phyloP scores from a whole-genome alignment of 164 flowering plant species.

The Magnolia sinica region DNA sequence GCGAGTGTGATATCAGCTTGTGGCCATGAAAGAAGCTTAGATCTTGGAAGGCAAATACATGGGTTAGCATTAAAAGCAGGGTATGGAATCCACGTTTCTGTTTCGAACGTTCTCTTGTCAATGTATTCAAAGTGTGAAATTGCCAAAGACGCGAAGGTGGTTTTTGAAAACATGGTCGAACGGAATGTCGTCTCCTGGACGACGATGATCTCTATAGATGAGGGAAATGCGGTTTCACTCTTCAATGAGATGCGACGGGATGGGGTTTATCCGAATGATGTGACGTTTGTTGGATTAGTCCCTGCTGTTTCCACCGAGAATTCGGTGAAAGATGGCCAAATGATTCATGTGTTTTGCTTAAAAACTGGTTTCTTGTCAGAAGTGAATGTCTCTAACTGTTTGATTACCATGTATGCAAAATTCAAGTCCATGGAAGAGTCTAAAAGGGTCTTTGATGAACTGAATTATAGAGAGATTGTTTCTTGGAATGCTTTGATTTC shows the following conservation, averaged over 20 bases:
- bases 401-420: slow-evolving; percentile 83
- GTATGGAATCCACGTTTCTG: slow-evolving; percentile 47
- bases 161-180: slow-evolving; percentile 54
- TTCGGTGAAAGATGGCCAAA: slow-evolving; percentile 46
- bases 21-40: slow-evolving; percentile 58
- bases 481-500: slow-evolving; percentile 93
- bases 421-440: slow-evolving; percentile 55
- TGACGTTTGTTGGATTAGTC: slow-evolving; percentile 69
- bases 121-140: slow-evolving; percentile 62
- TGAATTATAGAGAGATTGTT: slow-evolving; percentile 44
- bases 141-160: slow-evolving; percentile 44
- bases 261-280: slow-evolving; percentile 83
- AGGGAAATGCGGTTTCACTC: slow-evolving; percentile 48
- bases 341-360: slow-evolving; percentile 63
- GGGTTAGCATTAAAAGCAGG: slow-evolving; percentile 55
- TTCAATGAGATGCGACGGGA: slow-evolving; percentile 64
- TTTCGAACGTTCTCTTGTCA: slow-evolving; percentile 74
- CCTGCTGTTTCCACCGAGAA: slow-evolving; percentile 47
- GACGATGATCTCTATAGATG: slow-evolving; percentile 62
- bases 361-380: slow-evolving; percentile 48
- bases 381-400: slow-evolving; percentile 58
- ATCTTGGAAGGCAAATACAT: slow-evolving; percentile 65
- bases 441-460: slow-evolving; percentile 57
- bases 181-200: slow-evolving; percentile 91
- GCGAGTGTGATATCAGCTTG: slow-evolving; percentile 68